Conservation (phyloP, 176 grass and related monocot genomes). For the Oryza officinalis region DNA sequence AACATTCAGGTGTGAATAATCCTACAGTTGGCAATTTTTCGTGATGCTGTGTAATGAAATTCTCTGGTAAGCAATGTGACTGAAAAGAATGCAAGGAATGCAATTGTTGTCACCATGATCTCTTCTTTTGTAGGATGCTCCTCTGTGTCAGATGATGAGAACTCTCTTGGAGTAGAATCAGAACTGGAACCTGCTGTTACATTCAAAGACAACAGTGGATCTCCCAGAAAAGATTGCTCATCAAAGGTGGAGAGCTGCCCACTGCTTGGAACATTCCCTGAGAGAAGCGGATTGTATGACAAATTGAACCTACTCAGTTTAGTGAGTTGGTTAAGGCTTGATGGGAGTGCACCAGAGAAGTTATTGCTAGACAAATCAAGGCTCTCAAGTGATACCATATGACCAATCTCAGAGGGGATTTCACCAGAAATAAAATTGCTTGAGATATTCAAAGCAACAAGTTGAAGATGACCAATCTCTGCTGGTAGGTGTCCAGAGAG, state of each 20-base stretch:
- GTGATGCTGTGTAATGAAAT: not conserved
- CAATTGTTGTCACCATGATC: not conserved
- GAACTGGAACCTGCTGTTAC: not conserved
- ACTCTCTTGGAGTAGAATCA: not conserved
- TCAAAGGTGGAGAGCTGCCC: slow-evolving; percentile 45
- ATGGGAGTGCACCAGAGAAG: slow-evolving; percentile 53
- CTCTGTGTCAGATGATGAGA: not conserved
- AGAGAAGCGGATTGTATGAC: slow-evolving; percentile 50
- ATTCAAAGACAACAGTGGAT: slow-evolving; percentile 22
- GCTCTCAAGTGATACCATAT: slow-evolving; percentile 34
- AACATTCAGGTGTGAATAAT: not conserved
- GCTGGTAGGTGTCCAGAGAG: slow-evolving; percentile 41
- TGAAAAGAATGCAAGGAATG: not conserved
- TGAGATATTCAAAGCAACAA: slow-evolving; percentile 50
- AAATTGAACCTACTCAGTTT: slow-evolving; percentile 50
- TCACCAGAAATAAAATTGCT: slow-evolving; percentile 44
- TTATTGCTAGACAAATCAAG: slow-evolving; percentile 53
- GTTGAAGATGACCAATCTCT: slow-evolving; percentile 31
- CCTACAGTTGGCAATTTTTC: not conserved
- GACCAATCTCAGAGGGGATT: slow-evolving; percentile 42
- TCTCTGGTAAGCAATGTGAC: not conserved
- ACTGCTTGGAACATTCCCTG: slow-evolving; percentile 26
- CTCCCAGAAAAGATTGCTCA: slow-evolving; percentile 44
- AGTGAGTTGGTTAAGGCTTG: slow-evolving; percentile 34
- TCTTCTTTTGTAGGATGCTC: not conserved